A percentile compares a stretch with the other conserved stretches of the same genome.
phyloP scores from a whole-genome alignment of 1,139 yeast genomes.

The Magnusiomyces suaveolens region DNA sequence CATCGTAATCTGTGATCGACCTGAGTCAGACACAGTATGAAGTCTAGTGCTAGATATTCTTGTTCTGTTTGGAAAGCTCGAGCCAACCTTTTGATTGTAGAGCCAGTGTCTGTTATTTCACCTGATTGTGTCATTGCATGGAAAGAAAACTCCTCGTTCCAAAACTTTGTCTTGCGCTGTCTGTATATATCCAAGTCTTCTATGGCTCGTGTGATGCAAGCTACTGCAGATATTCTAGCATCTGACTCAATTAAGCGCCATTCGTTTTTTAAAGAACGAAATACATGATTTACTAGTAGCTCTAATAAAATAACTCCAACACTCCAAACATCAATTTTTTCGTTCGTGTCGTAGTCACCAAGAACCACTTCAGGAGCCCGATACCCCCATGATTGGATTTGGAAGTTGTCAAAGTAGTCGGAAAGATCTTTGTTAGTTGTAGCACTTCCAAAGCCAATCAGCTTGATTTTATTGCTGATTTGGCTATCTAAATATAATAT shows the following conservation, averaged over 20 bases:
- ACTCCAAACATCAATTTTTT: slow-evolving; percentile 24
- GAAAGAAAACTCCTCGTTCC: slow-evolving; percentile 17
- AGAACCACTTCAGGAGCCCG: slow-evolving; percentile 26
- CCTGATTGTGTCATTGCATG: slow-evolving; percentile 1
- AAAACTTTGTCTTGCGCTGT: slow-evolving; percentile 14
- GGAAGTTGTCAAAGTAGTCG: slow-evolving; percentile 21
- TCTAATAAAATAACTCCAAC: slow-evolving; percentile 24
- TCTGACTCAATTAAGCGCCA: slow-evolving; percentile 15
- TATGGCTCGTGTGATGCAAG: slow-evolving; percentile 17
- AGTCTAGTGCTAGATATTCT: slow-evolving; percentile 13
- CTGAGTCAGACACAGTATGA: slow-evolving; percentile 36
- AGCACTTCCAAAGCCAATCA: slow-evolving; percentile 25
- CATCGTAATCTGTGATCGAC: slow-evolving; percentile 77
- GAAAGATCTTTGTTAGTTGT: slow-evolving; percentile 14
- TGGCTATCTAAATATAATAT: slow-evolving; percentile 35
- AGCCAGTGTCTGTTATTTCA: slow-evolving; percentile 9
- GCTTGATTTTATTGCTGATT: slow-evolving; percentile 16
- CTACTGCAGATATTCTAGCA: slow-evolving; percentile 12
- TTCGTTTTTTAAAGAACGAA: slow-evolving; percentile 14
- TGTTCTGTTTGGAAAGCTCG: slow-evolving; percentile 8
- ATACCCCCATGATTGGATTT: slow-evolving; percentile 22
- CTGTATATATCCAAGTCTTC: slow-evolving; percentile 20
- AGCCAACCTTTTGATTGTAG: slow-evolving; percentile 8
- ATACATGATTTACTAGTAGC: slow-evolving; percentile 17
- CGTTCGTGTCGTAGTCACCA: slow-evolving; percentile 22